Evolutionary conservation across 306 rosid species (phyloP).

Genomic region (Malus sieversii): DNA sequence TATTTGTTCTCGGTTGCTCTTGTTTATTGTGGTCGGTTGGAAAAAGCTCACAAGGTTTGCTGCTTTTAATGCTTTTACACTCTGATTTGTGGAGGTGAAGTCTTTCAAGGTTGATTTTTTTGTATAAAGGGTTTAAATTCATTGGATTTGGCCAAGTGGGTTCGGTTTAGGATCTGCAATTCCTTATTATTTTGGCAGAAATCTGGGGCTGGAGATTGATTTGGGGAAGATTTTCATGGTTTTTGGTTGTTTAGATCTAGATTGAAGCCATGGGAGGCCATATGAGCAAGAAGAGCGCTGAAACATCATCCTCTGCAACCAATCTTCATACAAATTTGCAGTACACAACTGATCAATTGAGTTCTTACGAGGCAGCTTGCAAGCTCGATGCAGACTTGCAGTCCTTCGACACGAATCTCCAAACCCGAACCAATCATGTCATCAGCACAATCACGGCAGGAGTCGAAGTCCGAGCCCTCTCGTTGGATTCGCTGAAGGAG

Average conservation of each 20-base stretch:
- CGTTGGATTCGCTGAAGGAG: slow-evolving; percentile 71
- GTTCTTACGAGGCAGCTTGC: slow-evolving; percentile 80
- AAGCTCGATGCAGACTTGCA: slow-evolving; percentile 63
- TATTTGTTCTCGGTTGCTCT: slow-evolving; percentile 21
- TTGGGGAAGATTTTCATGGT: slow-evolving; percentile 1
- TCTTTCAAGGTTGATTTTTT: background rate
- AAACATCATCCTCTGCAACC: slow-evolving; percentile 27
- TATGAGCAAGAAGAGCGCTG: slow-evolving; percentile 52
- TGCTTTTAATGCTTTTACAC: background rate
- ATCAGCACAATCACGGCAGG: slow-evolving; percentile 72
- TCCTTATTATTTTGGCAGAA: background rate
- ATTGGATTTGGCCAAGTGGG: slow-evolving; percentile 10
- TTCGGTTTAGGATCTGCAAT: background rate
- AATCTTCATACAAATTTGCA: slow-evolving; percentile 33
- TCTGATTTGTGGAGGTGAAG: background rate
- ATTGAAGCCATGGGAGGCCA: slow-evolving; percentile 64
- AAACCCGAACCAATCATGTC: slow-evolving; percentile 65
- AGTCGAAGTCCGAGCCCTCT: slow-evolving; percentile 79
- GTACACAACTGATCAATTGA: slow-evolving; percentile 51
- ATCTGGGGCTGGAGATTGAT: background rate
- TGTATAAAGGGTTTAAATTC: background rate
- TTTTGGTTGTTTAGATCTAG: slow-evolving; percentile 19
- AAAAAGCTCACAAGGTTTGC: slow-evolving; percentile 4
- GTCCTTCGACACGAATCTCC: slow-evolving; percentile 62
- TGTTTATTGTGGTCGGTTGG: background rate